Base-by-base conservation (phyloP, 140 eudicot genomes). In the Flaveria floridana region DNA sequence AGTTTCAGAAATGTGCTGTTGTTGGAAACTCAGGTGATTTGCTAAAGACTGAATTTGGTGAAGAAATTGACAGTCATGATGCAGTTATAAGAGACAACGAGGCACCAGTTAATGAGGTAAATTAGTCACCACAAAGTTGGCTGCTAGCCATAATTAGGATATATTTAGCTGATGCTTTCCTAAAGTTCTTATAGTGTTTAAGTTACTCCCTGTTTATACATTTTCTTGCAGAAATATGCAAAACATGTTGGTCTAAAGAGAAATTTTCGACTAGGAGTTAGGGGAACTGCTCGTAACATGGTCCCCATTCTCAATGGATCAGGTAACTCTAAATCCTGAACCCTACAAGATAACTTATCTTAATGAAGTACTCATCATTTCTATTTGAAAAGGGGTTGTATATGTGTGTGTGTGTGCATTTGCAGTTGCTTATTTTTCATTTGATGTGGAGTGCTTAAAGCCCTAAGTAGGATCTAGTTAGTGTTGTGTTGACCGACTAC, bases 201-300 rank as follows among this genome's bases (percentile, higher is more conserved):
- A 69, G 13, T 73, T 51, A 14, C 28, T 56, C 37, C 39, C 46
- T 41, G 28, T 37, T 75, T 65, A 34, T 80, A 34, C 19, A 56
- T 76, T 68, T 56, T 66, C 67, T 13, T 84, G 77, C 88, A 94
- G 99, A 94, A 90, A 84, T 94, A 94, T 81, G 97, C 95, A 50
- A 90, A 88, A 76, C 74, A 90, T 84, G 97, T 94, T 79, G 99
- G 99, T 67, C 74, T 90, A 75, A 94, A 90, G 91, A 86, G 97
- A 79, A 88, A 88, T 80, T 90, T 94, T 76, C 91, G 99, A 71
- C 86, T 94, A 39, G 99, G 91, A 55, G 99, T 94, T 66, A 82
- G 99, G 84, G 99, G 99, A 71, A 88, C 96, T 77, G 97, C 99
- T 52, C 94, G 92, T 70, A 94, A 94, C 84, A 94, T 94, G 99